Base-by-base conservation (phyloP, 805 yeast species). In the Danielia reshetovae region DNA sequence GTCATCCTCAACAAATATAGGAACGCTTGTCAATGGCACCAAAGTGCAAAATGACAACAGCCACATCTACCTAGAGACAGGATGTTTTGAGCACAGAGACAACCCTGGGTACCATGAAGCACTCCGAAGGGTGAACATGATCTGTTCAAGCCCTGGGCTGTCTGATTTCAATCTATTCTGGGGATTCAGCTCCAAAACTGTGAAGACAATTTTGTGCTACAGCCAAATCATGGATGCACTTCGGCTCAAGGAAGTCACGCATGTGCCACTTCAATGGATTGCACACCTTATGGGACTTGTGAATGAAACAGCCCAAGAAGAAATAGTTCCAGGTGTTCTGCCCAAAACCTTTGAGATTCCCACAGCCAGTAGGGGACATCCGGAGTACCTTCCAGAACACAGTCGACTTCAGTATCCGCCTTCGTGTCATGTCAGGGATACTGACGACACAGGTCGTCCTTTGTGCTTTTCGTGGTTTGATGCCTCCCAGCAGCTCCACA, bases 41-140 rank as follows among this genome's bases (percentile, higher is more conserved):
- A 7, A 7, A 33, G 36, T 36, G 16, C 40, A 36, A 16, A 24
- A 16, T 21, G 30, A 27, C 12, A 19, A 21, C 9, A 13, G 12
- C 5, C n/a, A n/a, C n/a, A 43, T 57, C 10, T 59, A 54, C 37
- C 34, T 44, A 3, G 66, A 59, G 28, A 62, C 68, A 0, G 70
- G 67, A 3, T 52, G 54, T 35, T 58, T 57, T 21, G 47, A 46
- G 29, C 45, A 36, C 12, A 43, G 40, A 10, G 28, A 34, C 16
- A 59, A 57, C 34, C 56, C 57, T 2, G 60, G 46, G 18, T 64
- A 58, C 42, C 58, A 60, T 37, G 59, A 55, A 17, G 59, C 65
- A 5, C 46, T 65, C 12, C 48, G 47, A 14, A 40, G 53, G 13
- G 50, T 50, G 4, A 59, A 62, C 17, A 35, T 65, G 26, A 36